Evolutionary conservation across 148 eudicot species (phyloP), one percentile per base, ranked within the genome.

Genomic region (Silene latifolia): DNA sequence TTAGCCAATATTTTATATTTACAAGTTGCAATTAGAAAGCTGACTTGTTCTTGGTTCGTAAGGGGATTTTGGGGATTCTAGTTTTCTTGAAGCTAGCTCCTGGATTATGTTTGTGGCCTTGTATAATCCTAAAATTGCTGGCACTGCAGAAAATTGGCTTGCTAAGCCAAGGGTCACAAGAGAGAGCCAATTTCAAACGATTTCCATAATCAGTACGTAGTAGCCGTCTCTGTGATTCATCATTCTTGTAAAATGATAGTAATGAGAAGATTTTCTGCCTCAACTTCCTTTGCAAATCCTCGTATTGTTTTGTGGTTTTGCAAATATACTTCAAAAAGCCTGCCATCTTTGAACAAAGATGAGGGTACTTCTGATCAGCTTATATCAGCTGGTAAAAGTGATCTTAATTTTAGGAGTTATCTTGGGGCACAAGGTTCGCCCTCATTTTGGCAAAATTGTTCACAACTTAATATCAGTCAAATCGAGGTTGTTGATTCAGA

Each of bases 401-500:
- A 64, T 59, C 47, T 24, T 78, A 71, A 73, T 74, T 72, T 14
- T 67, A 74, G 20, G 53, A 75, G 68, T 72, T 54, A 47, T 44
- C n/a, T 57, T 60, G 69, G 78, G 60, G 24, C 76, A 25, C 77
- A 75, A 12, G 76, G 69, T 23, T 83, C 88, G 6, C 82, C 89
- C 2, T 79, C 85, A 63, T 62, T 87, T 74, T 67, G 79, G 59
- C 74, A 56, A 12, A 67, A 74, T 65, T 47, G 67, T 75, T 75
- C 80, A 25, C 72, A 60, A 63, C 69, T 83, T n/a, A 78, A 71
- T 25, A 81, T 80, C 74, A 74, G 69, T 82, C 85, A 77, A 47
- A 88, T 91, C 17, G 83, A 86, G 77, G 81, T 88, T 17, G 86
- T 91, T 53, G 98, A 91, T 78, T 81, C 81, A n/a, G 89, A 88